Conservation (phyloP, 2,329 filamentous ascomycete species). For the Paecilomyces sp. region DNA sequence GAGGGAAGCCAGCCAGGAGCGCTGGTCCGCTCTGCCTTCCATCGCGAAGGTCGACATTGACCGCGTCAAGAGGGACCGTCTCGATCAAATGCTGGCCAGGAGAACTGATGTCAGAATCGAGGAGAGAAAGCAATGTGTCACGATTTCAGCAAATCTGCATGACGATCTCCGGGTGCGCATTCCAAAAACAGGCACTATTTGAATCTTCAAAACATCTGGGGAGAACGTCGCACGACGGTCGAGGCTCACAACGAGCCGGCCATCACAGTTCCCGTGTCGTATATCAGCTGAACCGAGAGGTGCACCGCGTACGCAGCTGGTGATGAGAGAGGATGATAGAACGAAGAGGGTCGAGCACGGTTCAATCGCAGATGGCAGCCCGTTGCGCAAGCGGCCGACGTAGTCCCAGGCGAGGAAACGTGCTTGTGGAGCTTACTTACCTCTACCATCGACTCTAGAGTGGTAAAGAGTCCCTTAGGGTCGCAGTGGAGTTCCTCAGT, state of each 20-base stretch:
- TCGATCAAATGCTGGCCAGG: not conserved
- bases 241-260: not conserved
- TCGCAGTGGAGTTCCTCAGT: not conserved
- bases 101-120: not conserved
- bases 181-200: not conserved
- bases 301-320: not conserved
- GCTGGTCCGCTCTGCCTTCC: not conserved
- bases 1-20: constrained; percentile 1
- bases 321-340: not conserved
- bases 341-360: not conserved
- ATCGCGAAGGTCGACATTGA: constrained; percentile 1
- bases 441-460: too few species aligned
- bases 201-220: not conserved
- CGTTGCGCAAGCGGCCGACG: not conserved
- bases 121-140: not conserved
- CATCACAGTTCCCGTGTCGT: not conserved
- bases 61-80: not conserved
- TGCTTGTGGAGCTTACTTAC: not conserved
- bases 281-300: not conserved
- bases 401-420: not conserved
- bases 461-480: not conserved
- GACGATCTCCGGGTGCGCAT: not conserved
- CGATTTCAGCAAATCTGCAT: not conserved
- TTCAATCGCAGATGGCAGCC: not conserved
- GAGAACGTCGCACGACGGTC: not conserved